Percentiles rank a stretch among this genome's conserved stretches.
phyloP scores from a whole-genome alignment of 23 red algal species.

The Rhodosorus marinus region DNA sequence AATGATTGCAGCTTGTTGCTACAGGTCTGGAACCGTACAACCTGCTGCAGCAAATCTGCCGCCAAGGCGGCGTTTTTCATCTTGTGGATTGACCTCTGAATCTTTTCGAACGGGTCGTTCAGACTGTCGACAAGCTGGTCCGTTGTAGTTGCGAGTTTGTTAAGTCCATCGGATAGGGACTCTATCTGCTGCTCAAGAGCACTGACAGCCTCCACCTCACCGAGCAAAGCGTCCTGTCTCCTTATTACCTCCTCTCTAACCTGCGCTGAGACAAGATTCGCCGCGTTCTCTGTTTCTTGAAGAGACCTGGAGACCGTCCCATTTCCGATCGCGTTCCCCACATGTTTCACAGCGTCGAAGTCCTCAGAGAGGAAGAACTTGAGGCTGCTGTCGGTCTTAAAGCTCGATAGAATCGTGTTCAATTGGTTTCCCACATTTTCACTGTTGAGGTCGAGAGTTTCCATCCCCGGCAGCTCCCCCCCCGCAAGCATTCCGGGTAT shows the following conservation, averaged over 20 bases:
- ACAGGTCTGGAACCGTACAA: constrained; percentile 27
- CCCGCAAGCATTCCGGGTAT: too few relatives aligned
- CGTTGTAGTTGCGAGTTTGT: constrained; percentile 15
- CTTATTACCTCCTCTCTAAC: constrained; percentile 55
- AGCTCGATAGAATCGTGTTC: too few relatives aligned
- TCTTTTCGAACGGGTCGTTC: constrained; percentile 18
- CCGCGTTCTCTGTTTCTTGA: constrained; percentile 24
- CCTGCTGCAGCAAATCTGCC: constrained; percentile 20
- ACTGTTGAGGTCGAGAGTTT: too few relatives aligned
- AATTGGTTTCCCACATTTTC: too few relatives aligned
- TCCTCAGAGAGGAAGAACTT: too few relatives aligned
- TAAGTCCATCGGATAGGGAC: constrained; percentile 27
- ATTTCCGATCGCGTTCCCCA: constrained; percentile 19
- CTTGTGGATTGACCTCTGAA: constrained; percentile 22
- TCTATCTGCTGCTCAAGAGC: constrained; percentile 42
- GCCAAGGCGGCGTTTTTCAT: constrained; percentile 12
- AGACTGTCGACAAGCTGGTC: constrained; percentile 17
- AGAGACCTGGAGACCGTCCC: constrained; percentile 24
- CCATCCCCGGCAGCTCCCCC: too few relatives aligned
- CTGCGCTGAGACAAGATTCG: constrained; percentile 19
- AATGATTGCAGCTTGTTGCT: too few relatives aligned
- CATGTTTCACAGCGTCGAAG: constrained; percentile 28
- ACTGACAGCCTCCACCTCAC: constrained; percentile 40
- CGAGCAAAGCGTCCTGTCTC: constrained; percentile 48
- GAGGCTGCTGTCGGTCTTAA: too few relatives aligned